These are phyloP conservation scores for Symmetrospora coprosmae DNA, from an alignment of 768 basidiomycete genomes.

Conservation along the genomic window DNA sequence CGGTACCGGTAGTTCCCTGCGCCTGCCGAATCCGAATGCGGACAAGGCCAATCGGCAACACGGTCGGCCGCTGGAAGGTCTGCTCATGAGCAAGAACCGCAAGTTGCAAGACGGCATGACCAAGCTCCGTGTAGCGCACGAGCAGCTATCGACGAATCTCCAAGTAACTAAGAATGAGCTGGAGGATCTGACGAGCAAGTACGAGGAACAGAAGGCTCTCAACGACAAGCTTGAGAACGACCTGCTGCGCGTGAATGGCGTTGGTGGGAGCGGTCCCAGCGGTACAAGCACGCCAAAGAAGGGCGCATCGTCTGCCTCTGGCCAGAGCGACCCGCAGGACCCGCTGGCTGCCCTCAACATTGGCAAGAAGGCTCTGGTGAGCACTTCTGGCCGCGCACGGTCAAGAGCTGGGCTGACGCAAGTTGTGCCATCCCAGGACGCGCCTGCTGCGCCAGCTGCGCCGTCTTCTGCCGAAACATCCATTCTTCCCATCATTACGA, in stretches of 20 bases:
- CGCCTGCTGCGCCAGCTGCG: slow-evolving; percentile 48
- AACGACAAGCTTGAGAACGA: slow-evolving; percentile 90
- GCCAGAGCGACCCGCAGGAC: slow-evolving; percentile 40
- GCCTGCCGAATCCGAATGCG: slow-evolving; percentile 77
- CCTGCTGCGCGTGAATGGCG: slow-evolving; percentile 62
- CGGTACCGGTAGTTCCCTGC: slow-evolving; percentile 37
- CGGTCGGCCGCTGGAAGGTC: slow-evolving; percentile 71
- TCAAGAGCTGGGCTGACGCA: background rate
- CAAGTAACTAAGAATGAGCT: slow-evolving; percentile 49
- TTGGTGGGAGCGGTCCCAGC: slow-evolving; percentile 27
- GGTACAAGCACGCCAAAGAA: background rate
- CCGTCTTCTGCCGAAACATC: slow-evolving; percentile 70
- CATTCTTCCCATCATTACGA: slow-evolving; percentile 95
- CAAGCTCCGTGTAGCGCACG: slow-evolving; percentile 69
- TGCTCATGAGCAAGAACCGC: slow-evolving; percentile 87
- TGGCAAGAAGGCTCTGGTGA: slow-evolving; percentile 42
- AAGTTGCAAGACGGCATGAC: slow-evolving; percentile 82
- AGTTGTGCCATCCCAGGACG: slow-evolving; percentile 27
- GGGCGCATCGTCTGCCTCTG: slow-evolving; percentile 30
- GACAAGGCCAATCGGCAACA: slow-evolving; percentile 61
- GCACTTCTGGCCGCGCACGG: background rate
- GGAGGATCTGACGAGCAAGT: slow-evolving; percentile 48
- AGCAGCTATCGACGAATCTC: slow-evolving; percentile 62
- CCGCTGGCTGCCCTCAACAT: slow-evolving; percentile 60
- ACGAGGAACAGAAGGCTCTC: slow-evolving; percentile 60